phyloP scores from a whole-genome alignment of 441 rosid genomes.

The Aquilaria agallochum region DNA sequence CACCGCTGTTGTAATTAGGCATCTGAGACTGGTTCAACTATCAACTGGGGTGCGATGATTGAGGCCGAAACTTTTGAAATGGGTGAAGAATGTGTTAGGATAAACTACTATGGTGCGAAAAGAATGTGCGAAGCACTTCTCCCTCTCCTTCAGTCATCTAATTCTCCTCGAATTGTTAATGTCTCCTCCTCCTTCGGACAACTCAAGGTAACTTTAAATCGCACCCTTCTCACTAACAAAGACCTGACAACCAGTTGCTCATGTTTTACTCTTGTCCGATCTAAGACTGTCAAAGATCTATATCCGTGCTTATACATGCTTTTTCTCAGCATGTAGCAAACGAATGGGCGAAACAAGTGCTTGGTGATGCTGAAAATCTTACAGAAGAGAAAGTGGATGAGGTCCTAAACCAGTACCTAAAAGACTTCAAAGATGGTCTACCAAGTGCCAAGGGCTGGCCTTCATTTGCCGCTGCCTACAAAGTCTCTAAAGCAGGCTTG shows the following conservation, averaged over 20 bases:
- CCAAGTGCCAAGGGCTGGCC: conserved; percentile 35
- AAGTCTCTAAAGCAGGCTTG: conserved; percentile 30
- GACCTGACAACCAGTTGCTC: no score
- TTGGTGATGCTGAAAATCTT: conserved; percentile 28
- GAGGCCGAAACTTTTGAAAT: conserved; percentile 26
- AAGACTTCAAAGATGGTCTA: conserved; percentile 29
- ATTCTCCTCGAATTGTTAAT: conserved; percentile 46
- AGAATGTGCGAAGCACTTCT: conserved; percentile 41
- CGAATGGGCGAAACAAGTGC: conserved; percentile 26
- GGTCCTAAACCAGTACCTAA: conserved; percentile 21
- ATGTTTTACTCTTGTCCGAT: no score
- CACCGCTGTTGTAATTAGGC: no score
- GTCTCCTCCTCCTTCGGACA: conserved; percentile 38
- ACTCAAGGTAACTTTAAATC: conserved; percentile 31
- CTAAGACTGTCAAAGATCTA: no score
- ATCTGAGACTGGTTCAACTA: conserved; percentile 21
- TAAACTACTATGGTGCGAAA: conserved; percentile 52
- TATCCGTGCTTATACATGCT: background rate
- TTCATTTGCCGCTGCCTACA: conserved; percentile 15
- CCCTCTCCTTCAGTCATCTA: conserved; percentile 49
- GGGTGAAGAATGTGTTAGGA: conserved; percentile 40
- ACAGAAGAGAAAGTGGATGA: conserved; percentile 34
- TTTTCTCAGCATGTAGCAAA: conserved; percentile 19
- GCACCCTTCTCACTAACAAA: background rate
- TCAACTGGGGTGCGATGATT: conserved; percentile 23